Evolutionary conservation across 345 rosid genomes (phyloP), one percentile per base, ranked within the genome.

Genomic region (Rhodamnia rubescens): DNA sequence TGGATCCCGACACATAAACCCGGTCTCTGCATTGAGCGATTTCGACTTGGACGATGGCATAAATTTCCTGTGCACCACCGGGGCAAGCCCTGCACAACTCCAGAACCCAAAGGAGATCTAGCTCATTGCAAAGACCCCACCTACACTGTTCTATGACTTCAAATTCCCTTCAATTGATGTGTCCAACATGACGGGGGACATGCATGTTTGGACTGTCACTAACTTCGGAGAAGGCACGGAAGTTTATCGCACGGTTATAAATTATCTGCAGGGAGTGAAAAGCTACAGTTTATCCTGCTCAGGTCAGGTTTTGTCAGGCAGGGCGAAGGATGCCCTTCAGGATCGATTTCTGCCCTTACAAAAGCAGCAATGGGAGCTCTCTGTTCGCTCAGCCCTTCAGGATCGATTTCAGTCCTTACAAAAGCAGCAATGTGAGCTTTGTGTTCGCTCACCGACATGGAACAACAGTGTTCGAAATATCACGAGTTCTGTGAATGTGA

Each of bases 1-100:
- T 2, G 93, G 95, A 87, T 92, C 94, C 2, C 89, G 94, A 82
- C 94, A 92, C 32, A 83, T 89, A 84, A 92, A 93, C 82, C 92
- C 90, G 18, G 42, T 14, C 14, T 87, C 89, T 3, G 91, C 91
- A 7, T 61, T 92, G 61, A 85, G 92, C 55, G 90, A 92, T 75
- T 88, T 88, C 47, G 87, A 87, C 54, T 59, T 89, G 69, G 58
- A 42, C 11, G 90, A 93, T 26, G 83, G 89, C 18, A 88, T 90
- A 57, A 84, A 83, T 57, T 92, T 92, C 81, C 93, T 93, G 24
- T 90, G 92, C 90, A 87, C 91, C 74, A 88, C 86, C 10, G 90
- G 92, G 74, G 92, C 93, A 83, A 89, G 83, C 75, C 89, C 92
- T 53, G 87, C 83, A 32, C 88, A 88, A 53, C 87, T 85, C 84